A percentile compares a stretch with the other conserved stretches of the same genome.
Evolutionary conservation across 2,329 filamentous ascomycete species (phyloP).

Genomic region (Acrodontium crateriforme): DNA sequence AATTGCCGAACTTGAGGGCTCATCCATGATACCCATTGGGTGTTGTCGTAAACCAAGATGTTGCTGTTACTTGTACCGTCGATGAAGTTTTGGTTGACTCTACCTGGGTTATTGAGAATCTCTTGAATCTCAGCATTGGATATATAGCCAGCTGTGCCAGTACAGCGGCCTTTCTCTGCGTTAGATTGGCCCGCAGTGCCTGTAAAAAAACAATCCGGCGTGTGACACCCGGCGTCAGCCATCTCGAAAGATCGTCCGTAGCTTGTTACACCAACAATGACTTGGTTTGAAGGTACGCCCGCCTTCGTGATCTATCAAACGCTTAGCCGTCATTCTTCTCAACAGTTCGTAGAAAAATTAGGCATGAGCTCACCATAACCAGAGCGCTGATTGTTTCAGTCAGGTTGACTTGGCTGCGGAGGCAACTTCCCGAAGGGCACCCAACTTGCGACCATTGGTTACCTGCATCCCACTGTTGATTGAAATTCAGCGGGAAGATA

Average conservation of each 20-base stretch:
- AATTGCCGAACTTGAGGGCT: slow-evolving; percentile 10
- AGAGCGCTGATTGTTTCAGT: slow-evolving; percentile 12
- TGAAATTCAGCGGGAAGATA: slow-evolving; percentile 1
- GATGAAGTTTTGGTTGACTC: background rate
- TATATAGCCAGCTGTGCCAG: slow-evolving; percentile 22
- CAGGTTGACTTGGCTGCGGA: slow-evolving; percentile 18
- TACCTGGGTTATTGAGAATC: slow-evolving; percentile 9
- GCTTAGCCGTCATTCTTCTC: no score
- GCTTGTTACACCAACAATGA: slow-evolving; percentile 24
- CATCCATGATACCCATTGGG: slow-evolving; percentile 14
- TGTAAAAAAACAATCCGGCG: slow-evolving; percentile 12
- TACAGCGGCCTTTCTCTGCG: slow-evolving; percentile 12
- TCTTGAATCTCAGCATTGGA: slow-evolving; percentile 21
- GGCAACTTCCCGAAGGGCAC: slow-evolving; percentile 18
- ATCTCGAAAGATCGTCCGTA: slow-evolving; percentile 28
- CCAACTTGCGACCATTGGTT: slow-evolving; percentile 17
- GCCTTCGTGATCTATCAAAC: slow-evolving; percentile 9
- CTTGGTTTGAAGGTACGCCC: slow-evolving; percentile 11
- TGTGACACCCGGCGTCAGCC: slow-evolving; percentile 13
- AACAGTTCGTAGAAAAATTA: no score
- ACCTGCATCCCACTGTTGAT: slow-evolving; percentile 20
- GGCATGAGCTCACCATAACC: slow-evolving; percentile 7
- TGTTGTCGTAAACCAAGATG: slow-evolving; percentile 9
- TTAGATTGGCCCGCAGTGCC: background rate
- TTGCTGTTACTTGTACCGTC: slow-evolving; percentile 1